These are phyloP conservation scores for Protomyces inundatus DNA, from an alignment of 1,139 yeast genomes.

Conservation along the genomic window DNA sequence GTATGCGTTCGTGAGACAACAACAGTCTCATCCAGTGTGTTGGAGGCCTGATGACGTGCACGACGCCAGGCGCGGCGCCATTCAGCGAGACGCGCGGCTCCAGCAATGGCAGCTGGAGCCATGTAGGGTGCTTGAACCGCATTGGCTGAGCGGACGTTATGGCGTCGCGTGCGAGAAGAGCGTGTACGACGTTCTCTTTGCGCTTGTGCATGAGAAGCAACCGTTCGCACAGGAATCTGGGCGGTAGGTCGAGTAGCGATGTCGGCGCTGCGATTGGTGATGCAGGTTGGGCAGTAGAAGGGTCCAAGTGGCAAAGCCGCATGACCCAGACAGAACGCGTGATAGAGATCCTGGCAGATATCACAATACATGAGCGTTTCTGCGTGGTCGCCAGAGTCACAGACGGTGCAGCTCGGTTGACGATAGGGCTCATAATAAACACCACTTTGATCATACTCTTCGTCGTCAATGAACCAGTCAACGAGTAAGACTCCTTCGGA, in stretches of 20 bases:
- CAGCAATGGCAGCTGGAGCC: neutral
- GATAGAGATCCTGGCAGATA: slow-evolving; percentile 38
- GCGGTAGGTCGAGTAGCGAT: neutral
- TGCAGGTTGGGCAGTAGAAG: slow-evolving; percentile 39
- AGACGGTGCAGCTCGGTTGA: slow-evolving; percentile 35
- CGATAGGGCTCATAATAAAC: neutral
- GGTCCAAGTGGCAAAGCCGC: slow-evolving; percentile 36
- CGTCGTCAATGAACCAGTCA: neutral
- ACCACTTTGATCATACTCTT: neutral
- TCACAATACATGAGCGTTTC: slow-evolving; percentile 38
- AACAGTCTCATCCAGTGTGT: slow-evolving; percentile 5
- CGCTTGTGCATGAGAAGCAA: neutral
- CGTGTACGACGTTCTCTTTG: slow-evolving; percentile 1
- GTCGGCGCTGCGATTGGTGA: slow-evolving; percentile 1
- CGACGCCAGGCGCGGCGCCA: slow-evolving; percentile 18
- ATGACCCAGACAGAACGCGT: slow-evolving; percentile 37
- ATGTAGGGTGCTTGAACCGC: neutral
- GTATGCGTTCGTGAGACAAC: neutral
- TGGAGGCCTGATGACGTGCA: slow-evolving; percentile 5
- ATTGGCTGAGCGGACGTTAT: neutral
- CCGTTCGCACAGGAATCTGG: neutral
- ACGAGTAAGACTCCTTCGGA: neutral
- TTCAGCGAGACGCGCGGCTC: slow-evolving; percentile 3
- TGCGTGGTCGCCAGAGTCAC: slow-evolving; percentile 37
- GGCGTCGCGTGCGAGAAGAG: neutral